Base-by-base conservation (phyloP, 441 rosid genomes). In the Mallotus repandus region DNA sequence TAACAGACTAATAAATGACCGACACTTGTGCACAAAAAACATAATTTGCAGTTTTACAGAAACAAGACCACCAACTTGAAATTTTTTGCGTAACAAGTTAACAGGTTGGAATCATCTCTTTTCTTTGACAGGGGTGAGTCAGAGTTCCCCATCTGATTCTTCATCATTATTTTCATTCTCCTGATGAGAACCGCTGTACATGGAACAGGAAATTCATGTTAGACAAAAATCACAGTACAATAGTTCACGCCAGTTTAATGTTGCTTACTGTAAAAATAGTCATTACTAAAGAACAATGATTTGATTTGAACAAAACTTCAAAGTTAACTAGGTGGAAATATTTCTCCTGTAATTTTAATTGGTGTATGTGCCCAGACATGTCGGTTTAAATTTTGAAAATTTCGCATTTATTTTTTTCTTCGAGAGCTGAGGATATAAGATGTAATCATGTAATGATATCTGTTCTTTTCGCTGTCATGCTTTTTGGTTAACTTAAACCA, bases 121-220 rank as follows among this genome's bases (percentile, higher is more conserved):
- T 63, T 41, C 43, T 70, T 25, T 12, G 54, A 58, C 13, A 45
- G 52, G 52, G 61, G 13, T 15, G 57, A 16, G 69, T 81, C 79
- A 89, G 50, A 85, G 88, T 76, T 89, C 88, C 72, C 63, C 84
- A 54, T 72, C 82, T 46, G 75, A 29, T 29, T 29, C 25, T 73
- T 63, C 81, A 14, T 73, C 79, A 8, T 70, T 71, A 5, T 70
- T 63, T 0, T 5, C 53, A 19, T 70, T 80, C 14, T 3, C 75
- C 7, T 16, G 49, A 43, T 55, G 38, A n/a, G 74, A 54, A 49
- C 61, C 71, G 55, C 91, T 84, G 89, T 73, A 77, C 16, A 69
- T 25, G 66, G 46, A 29, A 68, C 11, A 43, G 32, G 57, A 60
- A 71, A 22, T 29, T 14, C 13, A n/a, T 70, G 22, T 61, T 48